A percentile compares a stretch with the other conserved stretches of the same genome.
Evolutionary conservation across 2,329 filamentous ascomycete genomes (phyloP).

Genomic region (Teratosphaeria pseudoeucalypti): DNA sequence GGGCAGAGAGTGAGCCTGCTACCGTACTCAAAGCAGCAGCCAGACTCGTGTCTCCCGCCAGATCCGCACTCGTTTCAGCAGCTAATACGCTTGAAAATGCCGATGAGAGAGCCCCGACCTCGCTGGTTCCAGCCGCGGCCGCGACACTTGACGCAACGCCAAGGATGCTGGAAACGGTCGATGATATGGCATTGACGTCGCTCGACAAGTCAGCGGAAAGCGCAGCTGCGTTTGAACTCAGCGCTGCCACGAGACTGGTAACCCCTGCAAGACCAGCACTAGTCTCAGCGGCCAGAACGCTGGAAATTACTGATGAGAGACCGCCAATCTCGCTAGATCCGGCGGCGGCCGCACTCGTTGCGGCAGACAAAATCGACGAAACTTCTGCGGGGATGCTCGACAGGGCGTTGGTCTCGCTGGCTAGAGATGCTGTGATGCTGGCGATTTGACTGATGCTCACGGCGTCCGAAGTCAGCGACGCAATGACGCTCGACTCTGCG

Average conservation of each 20-base stretch:
- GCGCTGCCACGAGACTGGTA: background rate
- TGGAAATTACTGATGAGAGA: background rate
- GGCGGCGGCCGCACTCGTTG: background rate
- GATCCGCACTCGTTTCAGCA: background rate
- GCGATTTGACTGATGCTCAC: background rate
- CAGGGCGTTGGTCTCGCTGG: background rate
- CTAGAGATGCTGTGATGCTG: background rate
- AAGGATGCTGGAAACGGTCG: background rate
- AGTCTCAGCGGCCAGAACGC: background rate
- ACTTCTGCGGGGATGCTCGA: background rate
- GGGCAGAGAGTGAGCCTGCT: background rate
- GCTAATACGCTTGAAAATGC: background rate
- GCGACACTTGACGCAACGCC: background rate
- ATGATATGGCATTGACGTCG: background rate
- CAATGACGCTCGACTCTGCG: background rate
- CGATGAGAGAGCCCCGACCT: background rate
- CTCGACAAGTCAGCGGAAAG: background rate
- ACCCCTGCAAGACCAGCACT: background rate
- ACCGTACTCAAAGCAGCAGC: background rate
- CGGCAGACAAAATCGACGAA: background rate
- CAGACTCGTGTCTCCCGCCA: background rate
- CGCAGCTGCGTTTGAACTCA: background rate
- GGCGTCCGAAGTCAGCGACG: background rate
- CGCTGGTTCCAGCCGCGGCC: background rate
- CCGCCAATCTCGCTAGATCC: too few relatives aligned